Percentiles rank a stretch among this genome's conserved stretches.
Conservation (phyloP, 768 basidiomycete genomes). For the Tylopilus sp. region DNA sequence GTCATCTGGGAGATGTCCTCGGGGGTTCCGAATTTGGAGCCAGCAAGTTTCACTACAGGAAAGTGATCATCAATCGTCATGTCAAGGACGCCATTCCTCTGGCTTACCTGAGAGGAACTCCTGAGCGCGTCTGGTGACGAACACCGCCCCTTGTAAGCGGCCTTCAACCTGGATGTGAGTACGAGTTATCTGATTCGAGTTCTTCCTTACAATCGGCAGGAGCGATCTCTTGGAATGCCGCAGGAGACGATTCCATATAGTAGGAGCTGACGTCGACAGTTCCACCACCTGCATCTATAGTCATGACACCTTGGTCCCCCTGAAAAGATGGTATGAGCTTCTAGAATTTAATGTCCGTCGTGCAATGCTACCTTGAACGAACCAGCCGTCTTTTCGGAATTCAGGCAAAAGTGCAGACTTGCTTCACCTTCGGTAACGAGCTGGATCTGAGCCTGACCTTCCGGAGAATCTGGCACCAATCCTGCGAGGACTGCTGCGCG, state of each 20-base stretch:
- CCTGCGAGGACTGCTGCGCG: constrained; percentile 41
- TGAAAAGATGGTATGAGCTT: constrained; percentile 17
- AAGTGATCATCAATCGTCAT: background rate
- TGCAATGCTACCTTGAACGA: constrained; percentile 22
- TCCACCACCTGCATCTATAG: constrained; percentile 63
- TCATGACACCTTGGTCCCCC: constrained; percentile 45
- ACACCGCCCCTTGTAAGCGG: constrained; percentile 48
- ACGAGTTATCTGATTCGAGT: background rate
- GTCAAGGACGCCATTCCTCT: background rate
- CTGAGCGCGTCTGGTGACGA: constrained; percentile 44
- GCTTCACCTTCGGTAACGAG: constrained; percentile 56
- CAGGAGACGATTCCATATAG: constrained; percentile 32
- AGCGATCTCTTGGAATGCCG: constrained; percentile 47
- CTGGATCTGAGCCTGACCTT: constrained; percentile 36
- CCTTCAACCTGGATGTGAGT: constrained; percentile 32
- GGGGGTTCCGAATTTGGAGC: constrained; percentile 36
- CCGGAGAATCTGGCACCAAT: constrained; percentile 35
- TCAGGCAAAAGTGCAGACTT: constrained; percentile 46
- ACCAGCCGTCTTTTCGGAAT: constrained; percentile 31
- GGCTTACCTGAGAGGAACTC: constrained; percentile 37
- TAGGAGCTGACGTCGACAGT: constrained; percentile 61
- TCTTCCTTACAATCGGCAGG: constrained; percentile 38
- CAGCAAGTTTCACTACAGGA: constrained; percentile 36
- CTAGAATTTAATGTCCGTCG: background rate
- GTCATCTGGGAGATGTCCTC: constrained; percentile 43